phyloP scores from a whole-genome alignment of 2,329 filamentous ascomycete genomes.

The Corinectria fuckeliana region DNA sequence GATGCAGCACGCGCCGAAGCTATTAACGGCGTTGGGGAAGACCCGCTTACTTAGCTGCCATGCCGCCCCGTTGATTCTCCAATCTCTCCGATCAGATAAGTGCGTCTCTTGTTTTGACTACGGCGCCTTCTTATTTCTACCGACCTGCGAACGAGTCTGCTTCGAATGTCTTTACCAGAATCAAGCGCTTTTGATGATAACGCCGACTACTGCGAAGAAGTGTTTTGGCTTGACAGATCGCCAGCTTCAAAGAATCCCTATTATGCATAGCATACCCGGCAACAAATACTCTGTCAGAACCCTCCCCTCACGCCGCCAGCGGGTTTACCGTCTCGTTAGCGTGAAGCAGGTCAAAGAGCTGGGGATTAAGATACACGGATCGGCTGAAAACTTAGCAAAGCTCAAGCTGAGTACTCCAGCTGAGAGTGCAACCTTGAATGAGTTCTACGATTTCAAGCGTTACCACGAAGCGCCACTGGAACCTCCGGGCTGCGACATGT shows the following conservation, averaged over 20 bases:
- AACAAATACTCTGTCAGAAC: slow-evolving; percentile 16
- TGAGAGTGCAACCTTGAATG: neutral
- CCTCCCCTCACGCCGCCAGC: neutral
- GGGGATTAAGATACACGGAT: slow-evolving; percentile 29
- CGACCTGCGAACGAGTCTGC: slow-evolving; percentile 38
- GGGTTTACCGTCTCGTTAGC: slow-evolving; percentile 24
- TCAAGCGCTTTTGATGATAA: slow-evolving; percentile 26
- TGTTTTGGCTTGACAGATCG: slow-evolving; percentile 19
- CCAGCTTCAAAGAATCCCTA: slow-evolving; percentile 19
- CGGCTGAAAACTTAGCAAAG: neutral
- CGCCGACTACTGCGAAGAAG: neutral
- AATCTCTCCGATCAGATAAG: neutral
- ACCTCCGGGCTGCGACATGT: slow-evolving; percentile 33
- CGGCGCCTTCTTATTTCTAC: slow-evolving; percentile 36
- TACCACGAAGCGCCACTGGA: slow-evolving; percentile 32
- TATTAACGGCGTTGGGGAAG: slow-evolving; percentile 25
- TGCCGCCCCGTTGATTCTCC: neutral
- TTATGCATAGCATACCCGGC: slow-evolving; percentile 20
- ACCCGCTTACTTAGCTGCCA: slow-evolving; percentile 25
- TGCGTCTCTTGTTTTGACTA: slow-evolving; percentile 37
- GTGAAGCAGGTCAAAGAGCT: slow-evolving; percentile 35
- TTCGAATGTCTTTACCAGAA: slow-evolving; percentile 31
- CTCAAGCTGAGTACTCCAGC: neutral
- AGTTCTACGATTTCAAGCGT: neutral
- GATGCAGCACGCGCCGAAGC: slow-evolving; percentile 44